These are phyloP conservation scores for Zizania palustris DNA, from an alignment of 202 grass and related monocot genomes.

Conservation along the genomic window DNA sequence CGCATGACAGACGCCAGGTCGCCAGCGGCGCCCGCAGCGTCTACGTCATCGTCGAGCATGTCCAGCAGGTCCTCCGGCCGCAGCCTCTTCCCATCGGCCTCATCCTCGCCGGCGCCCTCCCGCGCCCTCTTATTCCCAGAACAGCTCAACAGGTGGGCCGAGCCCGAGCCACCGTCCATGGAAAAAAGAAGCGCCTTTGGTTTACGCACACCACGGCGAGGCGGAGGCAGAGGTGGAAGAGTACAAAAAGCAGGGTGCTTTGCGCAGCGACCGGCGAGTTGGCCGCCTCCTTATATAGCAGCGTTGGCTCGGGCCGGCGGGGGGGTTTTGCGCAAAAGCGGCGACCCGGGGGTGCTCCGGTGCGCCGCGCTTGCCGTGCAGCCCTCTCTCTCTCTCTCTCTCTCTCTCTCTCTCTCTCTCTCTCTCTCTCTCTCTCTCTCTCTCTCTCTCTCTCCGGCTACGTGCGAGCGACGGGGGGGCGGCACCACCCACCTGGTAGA, in stretches of 20 bases:
- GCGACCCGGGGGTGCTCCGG: background rate
- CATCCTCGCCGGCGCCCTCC: slow-evolving; percentile 26
- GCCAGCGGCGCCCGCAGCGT: slow-evolving; percentile 37
- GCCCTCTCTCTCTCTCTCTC: too few species aligned
- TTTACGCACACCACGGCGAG: too few species aligned
- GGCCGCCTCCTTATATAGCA: slow-evolving; percentile 71
- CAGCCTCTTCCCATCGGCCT: slow-evolving; percentile 40
- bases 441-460: too few species aligned
- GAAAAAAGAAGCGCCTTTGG: too few species aligned
- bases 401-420: too few species aligned
- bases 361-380: background rate
- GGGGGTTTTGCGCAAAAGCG: slow-evolving; percentile 20
- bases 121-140: slow-evolving; percentile 47
- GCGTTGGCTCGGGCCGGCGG: slow-evolving; percentile 6
- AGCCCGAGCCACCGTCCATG: slow-evolving; percentile 39
- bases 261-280: slow-evolving; percentile 50
- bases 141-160: background rate
- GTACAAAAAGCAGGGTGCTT: slow-evolving; percentile 54
- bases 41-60: slow-evolving; percentile 64
- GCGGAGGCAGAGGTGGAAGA: slow-evolving; percentile 20
- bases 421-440: too few species aligned
- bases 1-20: slow-evolving; percentile 92
- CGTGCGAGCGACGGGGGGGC: too few species aligned
- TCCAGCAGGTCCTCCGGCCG: slow-evolving; percentile 56
- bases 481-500: too few species aligned